Evolutionary conservation across 2,329 filamentous ascomycete genomes (phyloP).

Genomic region (Alternaria sp.): DNA sequence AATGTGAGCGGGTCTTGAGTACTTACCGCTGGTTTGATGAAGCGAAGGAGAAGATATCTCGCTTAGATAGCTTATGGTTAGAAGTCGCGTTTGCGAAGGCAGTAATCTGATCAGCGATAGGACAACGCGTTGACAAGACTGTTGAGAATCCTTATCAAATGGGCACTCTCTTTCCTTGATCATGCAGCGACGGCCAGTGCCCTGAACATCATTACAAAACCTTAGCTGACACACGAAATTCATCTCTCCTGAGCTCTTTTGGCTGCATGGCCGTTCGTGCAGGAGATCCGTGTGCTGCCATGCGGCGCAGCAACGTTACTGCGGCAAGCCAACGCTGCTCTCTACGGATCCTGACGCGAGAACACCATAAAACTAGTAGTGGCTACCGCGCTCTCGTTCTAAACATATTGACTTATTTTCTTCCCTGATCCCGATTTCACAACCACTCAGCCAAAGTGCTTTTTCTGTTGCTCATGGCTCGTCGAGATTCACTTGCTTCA

Average conservation of each 20-base stretch:
- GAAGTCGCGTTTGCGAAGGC: too few species aligned
- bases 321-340: background rate
- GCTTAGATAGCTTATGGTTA: too few species aligned
- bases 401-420: too few species aligned
- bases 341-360: background rate
- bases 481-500: background rate
- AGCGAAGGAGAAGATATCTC: too few species aligned
- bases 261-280: background rate
- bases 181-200: background rate
- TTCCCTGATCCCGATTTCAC: too few species aligned
- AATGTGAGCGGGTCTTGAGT: too few species aligned
- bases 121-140: too few species aligned
- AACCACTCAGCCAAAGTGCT: background rate
- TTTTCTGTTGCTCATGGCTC: background rate
- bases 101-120: too few species aligned
- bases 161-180: background rate
- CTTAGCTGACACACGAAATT: background rate
- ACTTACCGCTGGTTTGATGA: too few species aligned
- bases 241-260: background rate
- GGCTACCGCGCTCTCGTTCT: too few species aligned
- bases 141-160: background rate
- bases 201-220: background rate
- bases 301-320: background rate
- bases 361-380: background rate
- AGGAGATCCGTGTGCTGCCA: background rate